Conservation (phyloP, 345 rosid genomes). For the Xanthoceras sorbifolium region DNA sequence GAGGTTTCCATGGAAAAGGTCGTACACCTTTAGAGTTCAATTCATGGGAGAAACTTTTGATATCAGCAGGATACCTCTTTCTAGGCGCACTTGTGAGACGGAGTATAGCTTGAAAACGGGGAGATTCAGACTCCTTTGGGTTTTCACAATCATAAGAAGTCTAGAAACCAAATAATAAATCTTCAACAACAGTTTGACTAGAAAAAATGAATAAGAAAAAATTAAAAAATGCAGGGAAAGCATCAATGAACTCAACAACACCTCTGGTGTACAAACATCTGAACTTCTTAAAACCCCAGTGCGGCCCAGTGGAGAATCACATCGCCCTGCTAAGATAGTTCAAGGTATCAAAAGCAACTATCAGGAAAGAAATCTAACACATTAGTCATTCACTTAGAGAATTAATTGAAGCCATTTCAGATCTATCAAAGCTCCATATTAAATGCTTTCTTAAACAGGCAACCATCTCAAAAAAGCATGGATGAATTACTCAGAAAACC, state of each 20-base stretch:
- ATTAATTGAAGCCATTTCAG: not conserved
- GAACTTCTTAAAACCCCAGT: slow-evolving; percentile 72
- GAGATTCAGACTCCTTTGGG: slow-evolving; percentile 97
- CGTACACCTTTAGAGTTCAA: slow-evolving; percentile 97
- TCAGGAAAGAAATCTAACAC: slow-evolving; percentile 19
- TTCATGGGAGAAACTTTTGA: slow-evolving; percentile 99
- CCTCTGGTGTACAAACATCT: slow-evolving; percentile 93
- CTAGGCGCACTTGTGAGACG: slow-evolving; percentile 95
- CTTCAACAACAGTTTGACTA: slow-evolving; percentile 23
- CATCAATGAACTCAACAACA: slow-evolving; percentile 31
- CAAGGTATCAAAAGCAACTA: slow-evolving; percentile 30
- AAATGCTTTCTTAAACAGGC: slow-evolving; percentile 5
- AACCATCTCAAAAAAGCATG: not conserved
- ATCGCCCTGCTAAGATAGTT: slow-evolving; percentile 43
- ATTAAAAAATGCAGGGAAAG: slow-evolving; percentile 24
- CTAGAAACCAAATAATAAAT: slow-evolving; percentile 41
- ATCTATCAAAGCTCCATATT: not conserved
- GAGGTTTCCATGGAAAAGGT: slow-evolving; percentile 96
- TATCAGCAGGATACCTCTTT: slow-evolving; percentile 92
- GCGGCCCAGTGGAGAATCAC: slow-evolving; percentile 50
- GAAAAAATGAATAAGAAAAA: slow-evolving; percentile 19
- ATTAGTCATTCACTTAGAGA: not conserved
- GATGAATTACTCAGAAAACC: not conserved
- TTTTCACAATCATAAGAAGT: slow-evolving; percentile 69
- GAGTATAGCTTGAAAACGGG: slow-evolving; percentile 96